phyloP scores from a whole-genome alignment of 352 stramenopile genomes.

The Phytopythium helicoides region DNA sequence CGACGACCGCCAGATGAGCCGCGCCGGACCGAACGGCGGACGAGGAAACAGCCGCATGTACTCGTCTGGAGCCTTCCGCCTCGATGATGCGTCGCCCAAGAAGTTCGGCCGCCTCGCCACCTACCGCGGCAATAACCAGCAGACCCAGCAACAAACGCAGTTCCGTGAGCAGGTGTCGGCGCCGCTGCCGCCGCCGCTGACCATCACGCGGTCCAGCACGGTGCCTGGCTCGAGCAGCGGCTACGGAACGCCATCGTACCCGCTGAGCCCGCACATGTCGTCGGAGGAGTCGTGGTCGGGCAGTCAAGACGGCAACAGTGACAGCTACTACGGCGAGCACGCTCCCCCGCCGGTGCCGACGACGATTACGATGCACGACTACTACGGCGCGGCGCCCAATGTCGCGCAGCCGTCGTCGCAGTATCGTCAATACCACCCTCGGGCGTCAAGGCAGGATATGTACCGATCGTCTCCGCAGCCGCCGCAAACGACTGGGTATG shows the following conservation, averaged over 20 bases:
- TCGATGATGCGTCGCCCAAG: slow-evolving; percentile 41
- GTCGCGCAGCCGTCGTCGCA: slow-evolving; percentile 25
- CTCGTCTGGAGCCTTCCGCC: slow-evolving; percentile 44
- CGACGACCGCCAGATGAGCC: slow-evolving; percentile 58
- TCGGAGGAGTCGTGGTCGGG: slow-evolving; percentile 53
- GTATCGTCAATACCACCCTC: slow-evolving; percentile 14
- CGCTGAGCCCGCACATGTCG: slow-evolving; percentile 41
- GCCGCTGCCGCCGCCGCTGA: slow-evolving; percentile 26
- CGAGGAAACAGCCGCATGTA: slow-evolving; percentile 20
- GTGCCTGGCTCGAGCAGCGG: slow-evolving; percentile 36
- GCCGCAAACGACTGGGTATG: slow-evolving; percentile 18
- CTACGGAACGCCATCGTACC: slow-evolving; percentile 36
- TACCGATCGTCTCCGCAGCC: slow-evolving; percentile 24
- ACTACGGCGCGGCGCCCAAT: slow-evolving; percentile 31
- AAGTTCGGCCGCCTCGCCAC: slow-evolving; percentile 25
- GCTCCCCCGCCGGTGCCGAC: neutral
- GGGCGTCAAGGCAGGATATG: slow-evolving; percentile 5
- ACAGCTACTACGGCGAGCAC: slow-evolving; percentile 36
- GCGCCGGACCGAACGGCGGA: slow-evolving; percentile 5
- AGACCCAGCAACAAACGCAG: too few relatives aligned
- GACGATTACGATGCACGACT: slow-evolving; percentile 34
- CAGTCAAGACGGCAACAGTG: slow-evolving; percentile 40
- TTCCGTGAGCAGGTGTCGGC: slow-evolving; percentile 9
- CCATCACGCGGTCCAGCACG: slow-evolving; percentile 28
- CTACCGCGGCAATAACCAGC: slow-evolving; percentile 19